Evolutionary conservation across 495 filamentous ascomycete genomes (phyloP), one percentile per base, ranked within the genome.

Genomic region (Daldinia loculata): DNA sequence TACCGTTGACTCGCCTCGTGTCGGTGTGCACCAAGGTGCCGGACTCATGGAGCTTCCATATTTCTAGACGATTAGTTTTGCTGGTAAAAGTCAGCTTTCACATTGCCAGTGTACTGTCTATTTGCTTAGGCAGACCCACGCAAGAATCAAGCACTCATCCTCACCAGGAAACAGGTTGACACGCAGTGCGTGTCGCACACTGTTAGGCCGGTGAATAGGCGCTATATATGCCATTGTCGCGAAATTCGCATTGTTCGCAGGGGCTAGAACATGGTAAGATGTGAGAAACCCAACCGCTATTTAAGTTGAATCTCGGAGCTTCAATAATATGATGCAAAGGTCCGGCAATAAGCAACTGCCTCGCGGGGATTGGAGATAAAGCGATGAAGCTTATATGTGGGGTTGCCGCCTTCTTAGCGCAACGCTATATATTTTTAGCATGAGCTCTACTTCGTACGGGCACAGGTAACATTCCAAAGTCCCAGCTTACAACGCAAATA

Each of bases 61-160:
- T 89, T 79, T 99, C 96, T 45, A 98, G 82, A 30, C 93, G 89
- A 72, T 96, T 97, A n/a, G 92, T 85, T 82, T 97, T 97, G 39
- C 94, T 98, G 62, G 26, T 41, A 45, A 22, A 64, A 41, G 62
- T 51, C 56, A 58, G 55, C 32, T 63, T 61, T 45, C 41, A 65
- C n/a, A 19, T 48, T 7, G 51, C 14, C 41, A 12, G 22, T 5
- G 7, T 56, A 14, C 7, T 29, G 61, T 41, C 15, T 53, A 56
- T 58, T 56, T 77, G 60, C 24, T 30, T 39, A 51, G 34, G 17
- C 19, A 38, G 32, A 63, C 92, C 79, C 87, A 98, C 95, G 93
- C 94, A 67, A 97, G 83, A 51, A 98, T 89, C 72, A 99, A 82
- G 69, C 90, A 93, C 67, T 95, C 89, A 63, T 95, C 89, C 41